Base-by-base conservation (phyloP, 441 rosid genomes). In the Adansonia grandidieri region DNA sequence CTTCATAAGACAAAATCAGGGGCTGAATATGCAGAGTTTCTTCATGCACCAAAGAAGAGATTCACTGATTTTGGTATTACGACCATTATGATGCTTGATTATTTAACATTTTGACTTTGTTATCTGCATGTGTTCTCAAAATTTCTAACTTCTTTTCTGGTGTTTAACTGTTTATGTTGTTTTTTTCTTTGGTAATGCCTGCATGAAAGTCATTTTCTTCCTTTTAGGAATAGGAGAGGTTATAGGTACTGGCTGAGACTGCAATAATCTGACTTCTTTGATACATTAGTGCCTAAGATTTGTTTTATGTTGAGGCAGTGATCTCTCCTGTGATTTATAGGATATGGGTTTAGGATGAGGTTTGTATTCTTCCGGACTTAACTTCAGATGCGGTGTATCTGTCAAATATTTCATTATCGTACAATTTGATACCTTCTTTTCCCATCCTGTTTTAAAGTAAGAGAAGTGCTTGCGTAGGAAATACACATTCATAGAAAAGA, bases 11-110 rank as follows among this genome's bases (percentile, higher is more conserved):
- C 88, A 2, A 96, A 92, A 20, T 88, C 82, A 47, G 98, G 94
- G 57, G 73, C 91, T 28, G 99, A 97, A 22, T 93, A 97, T 78
- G 98, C 97, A 0, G 99, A 94, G 87, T 96, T 96, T 87, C 98
- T 96, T 82, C 99, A 96, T 82, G 87, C 90, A 7, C 95, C 98
- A 15, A 93, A 77, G 85, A 94, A 84, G 95, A 94, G 37, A 86
- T 82, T 80, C 54, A 72, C 90, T 80, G 98, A 97, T 87, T 97
- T 94, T 77, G 94, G 98, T 96, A 91, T 37, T 96, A 90, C 60
- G 45, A 48, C 50, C 54, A 20, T 67, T 58, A n/a, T 67, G 66
- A 71, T 65, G 45, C 17, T 32, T 9, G 17, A 9, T 48, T 2
- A 67, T 76, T 28, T 28, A 28, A 57, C 20, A 28, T 51, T 68